phyloP scores from a whole-genome alignment of 2,329 filamentous ascomycete species.

The Fusarium nodosum region DNA sequence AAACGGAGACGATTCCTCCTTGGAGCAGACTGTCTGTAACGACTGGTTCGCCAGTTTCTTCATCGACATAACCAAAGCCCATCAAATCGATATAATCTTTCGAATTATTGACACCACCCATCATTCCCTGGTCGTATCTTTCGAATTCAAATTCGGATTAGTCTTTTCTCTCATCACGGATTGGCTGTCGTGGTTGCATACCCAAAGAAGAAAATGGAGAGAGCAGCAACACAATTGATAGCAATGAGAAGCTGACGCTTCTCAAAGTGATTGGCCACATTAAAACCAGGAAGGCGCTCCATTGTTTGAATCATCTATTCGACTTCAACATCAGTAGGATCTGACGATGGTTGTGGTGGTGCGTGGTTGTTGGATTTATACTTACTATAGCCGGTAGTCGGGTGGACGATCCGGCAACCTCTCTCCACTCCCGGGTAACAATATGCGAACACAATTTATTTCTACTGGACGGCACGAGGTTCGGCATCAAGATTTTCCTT shows the following conservation, averaged over 20 bases:
- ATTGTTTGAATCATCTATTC: neutral
- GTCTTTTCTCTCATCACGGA: accelerated
- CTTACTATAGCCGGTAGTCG: neutral
- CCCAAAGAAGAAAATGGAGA: constrained; percentile 49
- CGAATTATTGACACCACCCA: constrained; percentile 43
- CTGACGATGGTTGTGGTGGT: neutral
- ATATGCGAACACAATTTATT: constrained; percentile 1
- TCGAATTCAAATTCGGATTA: neutral
- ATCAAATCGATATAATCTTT: constrained; percentile 42
- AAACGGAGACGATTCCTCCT: constrained; percentile 45
- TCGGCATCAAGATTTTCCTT: neutral
- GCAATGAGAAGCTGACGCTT: constrained; percentile 47
- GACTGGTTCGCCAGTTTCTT: constrained; percentile 35
- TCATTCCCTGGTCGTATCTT: constrained; percentile 41
- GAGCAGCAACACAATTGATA: constrained; percentile 43
- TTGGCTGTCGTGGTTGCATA: constrained; percentile 9
- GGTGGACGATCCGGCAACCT: constrained; percentile 18
- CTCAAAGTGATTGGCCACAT: constrained; percentile 43
- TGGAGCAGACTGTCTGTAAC: constrained; percentile 41
- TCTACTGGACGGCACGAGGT: constrained; percentile 14
- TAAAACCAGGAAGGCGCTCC: constrained; percentile 39
- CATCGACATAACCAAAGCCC: constrained; percentile 45
- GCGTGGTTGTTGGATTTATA: constrained; percentile 31
- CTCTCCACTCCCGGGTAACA: constrained; percentile 23
- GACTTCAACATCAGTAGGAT: neutral